Percentiles rank a stretch among this genome's conserved stretches.
phyloP scores from a whole-genome alignment of 371 early-diverging fungal species.

The Funneliformis caledonium region DNA sequence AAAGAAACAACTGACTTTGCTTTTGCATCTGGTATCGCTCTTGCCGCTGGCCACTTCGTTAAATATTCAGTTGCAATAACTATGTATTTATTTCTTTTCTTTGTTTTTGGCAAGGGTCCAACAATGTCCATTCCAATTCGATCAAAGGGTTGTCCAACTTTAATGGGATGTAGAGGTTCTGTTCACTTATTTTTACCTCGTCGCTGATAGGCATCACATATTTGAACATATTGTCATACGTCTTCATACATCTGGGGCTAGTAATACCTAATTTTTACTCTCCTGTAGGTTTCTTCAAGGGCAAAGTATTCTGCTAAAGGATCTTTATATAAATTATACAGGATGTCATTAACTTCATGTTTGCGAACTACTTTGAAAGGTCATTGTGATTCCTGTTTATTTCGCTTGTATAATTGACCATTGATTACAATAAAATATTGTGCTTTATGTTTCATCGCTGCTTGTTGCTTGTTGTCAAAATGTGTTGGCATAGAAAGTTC shows the following conservation, averaged over 20 bases:
- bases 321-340: background rate
- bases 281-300: background rate
- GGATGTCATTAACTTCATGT: background rate
- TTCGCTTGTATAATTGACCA: background rate
- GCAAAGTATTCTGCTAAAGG: background rate
- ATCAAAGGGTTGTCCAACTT: no score
- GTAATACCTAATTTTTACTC: background rate
- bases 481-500: background rate
- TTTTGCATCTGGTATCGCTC: no score
- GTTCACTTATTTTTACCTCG: no score
- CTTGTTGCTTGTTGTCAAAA: background rate
- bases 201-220: background rate
- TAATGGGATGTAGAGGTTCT: no score
- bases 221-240: background rate
- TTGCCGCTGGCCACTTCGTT: no score
- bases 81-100: no score
- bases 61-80: no score
- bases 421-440: background rate
- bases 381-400: background rate
- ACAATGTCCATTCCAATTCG: no score
- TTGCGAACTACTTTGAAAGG: background rate
- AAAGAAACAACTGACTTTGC: conserved; percentile 29
- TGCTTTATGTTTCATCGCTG: background rate
- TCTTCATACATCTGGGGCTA: background rate
- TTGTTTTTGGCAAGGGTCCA: no score